Percentiles rank a stretch among this genome's conserved stretches.
These are phyloP conservation scores for Colletotrichum sp. DNA, from an alignment of 2,329 filamentous ascomycete genomes.

Conservation along the genomic window DNA sequence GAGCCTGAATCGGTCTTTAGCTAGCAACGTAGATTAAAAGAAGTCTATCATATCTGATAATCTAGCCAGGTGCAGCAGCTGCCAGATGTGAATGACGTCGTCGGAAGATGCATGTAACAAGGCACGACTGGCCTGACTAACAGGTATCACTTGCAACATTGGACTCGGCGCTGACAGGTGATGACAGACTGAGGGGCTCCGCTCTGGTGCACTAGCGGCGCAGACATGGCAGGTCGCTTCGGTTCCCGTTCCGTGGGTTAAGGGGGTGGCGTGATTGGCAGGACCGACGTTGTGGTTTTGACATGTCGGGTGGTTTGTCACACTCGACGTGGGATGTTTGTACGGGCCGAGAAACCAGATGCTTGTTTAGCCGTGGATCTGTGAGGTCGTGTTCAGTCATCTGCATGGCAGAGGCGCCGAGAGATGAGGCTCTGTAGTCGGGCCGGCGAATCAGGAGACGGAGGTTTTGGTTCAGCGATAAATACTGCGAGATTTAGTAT, in stretches of 20 bases:
- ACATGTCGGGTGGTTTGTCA: neutral
- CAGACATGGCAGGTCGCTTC: neutral
- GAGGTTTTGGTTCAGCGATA: neutral
- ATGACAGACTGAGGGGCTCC: neutral
- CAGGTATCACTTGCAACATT: neutral
- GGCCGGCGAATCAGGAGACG: neutral
- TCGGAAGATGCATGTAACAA: neutral
- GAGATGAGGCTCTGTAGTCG: neutral
- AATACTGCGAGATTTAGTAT: neutral
- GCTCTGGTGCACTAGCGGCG: conserved; percentile 1
- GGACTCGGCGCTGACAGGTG: neutral
- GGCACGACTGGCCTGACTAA: neutral
- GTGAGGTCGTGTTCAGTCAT: neutral
- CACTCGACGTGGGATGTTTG: neutral
- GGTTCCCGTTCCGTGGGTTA: neutral
- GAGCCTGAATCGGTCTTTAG: neutral
- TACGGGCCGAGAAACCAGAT: neutral
- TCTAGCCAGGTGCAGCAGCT: neutral
- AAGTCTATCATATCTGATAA: neutral
- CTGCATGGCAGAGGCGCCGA: neutral
- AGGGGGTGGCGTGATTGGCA: neutral
- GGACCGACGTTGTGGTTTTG: neutral
- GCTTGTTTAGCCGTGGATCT: neutral
- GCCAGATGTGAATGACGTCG: neutral
- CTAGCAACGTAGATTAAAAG: conserved; percentile 2